phyloP scores from a whole-genome alignment of 305 asterid species.

The Fraxinus platypoda region DNA sequence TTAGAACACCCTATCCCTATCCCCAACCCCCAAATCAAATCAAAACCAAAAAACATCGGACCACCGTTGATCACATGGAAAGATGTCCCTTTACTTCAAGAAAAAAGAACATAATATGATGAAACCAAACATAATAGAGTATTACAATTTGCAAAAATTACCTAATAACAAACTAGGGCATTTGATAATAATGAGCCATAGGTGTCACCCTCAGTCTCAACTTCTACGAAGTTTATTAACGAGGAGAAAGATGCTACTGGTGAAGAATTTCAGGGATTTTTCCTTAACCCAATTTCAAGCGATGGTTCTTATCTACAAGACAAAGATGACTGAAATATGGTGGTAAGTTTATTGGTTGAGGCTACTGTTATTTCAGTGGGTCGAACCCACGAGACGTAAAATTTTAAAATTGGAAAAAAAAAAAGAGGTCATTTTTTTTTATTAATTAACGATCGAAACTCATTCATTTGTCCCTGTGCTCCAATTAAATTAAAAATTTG shows the following conservation, averaged over 20 bases:
- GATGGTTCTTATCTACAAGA: slow-evolving; percentile 7
- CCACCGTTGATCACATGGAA: slow-evolving; percentile 41
- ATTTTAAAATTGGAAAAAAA: too few species aligned
- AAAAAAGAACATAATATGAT: background rate
- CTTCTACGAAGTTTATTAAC: too few species aligned
- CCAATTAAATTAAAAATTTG: too few species aligned
- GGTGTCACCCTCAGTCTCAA: slow-evolving; percentile 19
- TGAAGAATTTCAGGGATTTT: too few species aligned
- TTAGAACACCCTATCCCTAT: too few species aligned
- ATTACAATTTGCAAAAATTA: slow-evolving; percentile 18
- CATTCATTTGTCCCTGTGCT: too few species aligned
- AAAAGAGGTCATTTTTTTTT: too few species aligned
- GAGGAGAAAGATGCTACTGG: too few species aligned
- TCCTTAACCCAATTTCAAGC: slow-evolving; percentile 37
- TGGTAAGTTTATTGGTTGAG: slow-evolving; percentile 54
- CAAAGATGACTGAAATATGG: slow-evolving; percentile 37
- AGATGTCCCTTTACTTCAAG: slow-evolving; percentile 61
- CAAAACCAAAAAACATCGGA: too few species aligned
- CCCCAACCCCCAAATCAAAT: too few species aligned
- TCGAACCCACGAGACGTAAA: slow-evolving; percentile 11
- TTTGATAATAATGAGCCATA: slow-evolving; percentile 68
- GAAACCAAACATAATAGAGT: slow-evolving; percentile 11
- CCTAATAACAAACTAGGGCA: slow-evolving; percentile 1
- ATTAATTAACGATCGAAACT: too few species aligned
- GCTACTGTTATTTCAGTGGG: slow-evolving; percentile 66